These are phyloP conservation scores for Cercospora sp. DNA, from an alignment of 2,329 filamentous ascomycete genomes.

Conservation along the genomic window DNA sequence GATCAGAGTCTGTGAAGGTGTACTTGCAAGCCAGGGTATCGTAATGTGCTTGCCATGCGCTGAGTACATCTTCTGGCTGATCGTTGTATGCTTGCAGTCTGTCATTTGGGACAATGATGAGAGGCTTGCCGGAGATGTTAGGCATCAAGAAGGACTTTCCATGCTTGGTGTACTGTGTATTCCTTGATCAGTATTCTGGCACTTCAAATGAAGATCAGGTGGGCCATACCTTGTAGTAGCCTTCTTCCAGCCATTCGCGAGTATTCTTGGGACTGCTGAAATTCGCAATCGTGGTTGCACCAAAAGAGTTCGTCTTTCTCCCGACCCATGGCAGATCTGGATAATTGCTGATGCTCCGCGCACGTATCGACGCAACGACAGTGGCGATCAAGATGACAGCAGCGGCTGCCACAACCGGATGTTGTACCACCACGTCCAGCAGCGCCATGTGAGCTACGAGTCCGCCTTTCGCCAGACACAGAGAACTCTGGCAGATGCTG, in stretches of 20 bases:
- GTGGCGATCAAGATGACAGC: constrained; percentile 1
- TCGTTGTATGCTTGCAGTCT: constrained; percentile 44
- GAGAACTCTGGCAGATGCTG: neutral
- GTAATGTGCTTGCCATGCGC: constrained; percentile 41
- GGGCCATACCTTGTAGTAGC: constrained; percentile 25
- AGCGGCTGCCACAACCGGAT: constrained; percentile 8
- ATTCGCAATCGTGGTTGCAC: constrained; percentile 21
- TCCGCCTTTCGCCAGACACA: too few species aligned
- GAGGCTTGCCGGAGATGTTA: constrained; percentile 25
- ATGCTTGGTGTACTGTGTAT: constrained; percentile 20
- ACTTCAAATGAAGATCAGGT: neutral
- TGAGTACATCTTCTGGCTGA: constrained; percentile 46
- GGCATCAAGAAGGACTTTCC: constrained; percentile 30
- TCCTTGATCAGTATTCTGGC: neutral
- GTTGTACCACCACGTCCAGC: neutral
- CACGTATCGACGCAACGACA: neutral
- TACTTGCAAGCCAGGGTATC: constrained; percentile 44
- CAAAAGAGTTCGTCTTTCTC: constrained; percentile 13
- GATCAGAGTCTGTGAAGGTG: constrained; percentile 39
- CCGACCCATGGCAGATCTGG: constrained; percentile 28
- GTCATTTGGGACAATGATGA: constrained; percentile 27
- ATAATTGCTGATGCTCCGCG: constrained; percentile 4
- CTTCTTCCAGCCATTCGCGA: constrained; percentile 22
- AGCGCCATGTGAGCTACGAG: too few species aligned
- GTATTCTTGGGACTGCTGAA: constrained; percentile 17